Conservation (phyloP, 75 land plant genomes). For the Cryptomeria japonica region DNA sequence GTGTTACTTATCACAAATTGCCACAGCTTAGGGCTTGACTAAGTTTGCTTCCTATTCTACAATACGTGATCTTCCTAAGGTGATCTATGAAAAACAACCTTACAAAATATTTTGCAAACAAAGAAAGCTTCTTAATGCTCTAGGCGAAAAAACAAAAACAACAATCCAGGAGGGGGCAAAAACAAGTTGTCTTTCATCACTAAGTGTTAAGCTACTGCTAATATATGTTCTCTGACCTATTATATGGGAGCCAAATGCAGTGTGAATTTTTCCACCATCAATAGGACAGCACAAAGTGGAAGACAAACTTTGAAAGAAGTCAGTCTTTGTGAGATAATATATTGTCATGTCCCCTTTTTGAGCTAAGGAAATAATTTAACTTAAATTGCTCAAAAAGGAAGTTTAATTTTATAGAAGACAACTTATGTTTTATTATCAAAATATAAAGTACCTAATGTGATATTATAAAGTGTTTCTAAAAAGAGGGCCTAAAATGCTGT, state of each 20-base stretch:
- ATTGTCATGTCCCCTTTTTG: too few species aligned
- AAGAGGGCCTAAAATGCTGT: too few species aligned
- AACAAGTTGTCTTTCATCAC: not conserved
- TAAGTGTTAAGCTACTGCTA: not conserved
- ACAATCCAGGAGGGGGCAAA: not conserved
- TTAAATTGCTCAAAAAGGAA: too few species aligned
- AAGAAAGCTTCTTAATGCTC: not conserved
- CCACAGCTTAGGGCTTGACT: not conserved
- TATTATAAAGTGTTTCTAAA: too few species aligned
- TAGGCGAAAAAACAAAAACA: not conserved
- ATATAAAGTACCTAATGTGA: too few species aligned
- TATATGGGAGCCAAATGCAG: not conserved
- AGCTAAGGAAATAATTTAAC: too few species aligned
- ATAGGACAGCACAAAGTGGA: not conserved
- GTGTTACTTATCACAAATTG: not conserved
- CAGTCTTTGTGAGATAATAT: not conserved
- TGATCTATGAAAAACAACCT: not conserved
- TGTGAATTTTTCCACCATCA: not conserved
- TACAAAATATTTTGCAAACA: constrained; percentile 4
- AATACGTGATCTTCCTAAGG: not conserved
- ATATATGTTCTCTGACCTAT: not conserved
- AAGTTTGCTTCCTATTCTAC: not conserved
- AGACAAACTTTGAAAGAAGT: not conserved
- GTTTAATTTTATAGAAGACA: too few species aligned
- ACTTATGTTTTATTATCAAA: too few species aligned